A percentile compares a stretch with the other conserved stretches of the same genome.
These are phyloP conservation scores for Hemisphaericaspora nanyangensis DNA, from an alignment of 805 yeast species.

Conservation along the genomic window DNA sequence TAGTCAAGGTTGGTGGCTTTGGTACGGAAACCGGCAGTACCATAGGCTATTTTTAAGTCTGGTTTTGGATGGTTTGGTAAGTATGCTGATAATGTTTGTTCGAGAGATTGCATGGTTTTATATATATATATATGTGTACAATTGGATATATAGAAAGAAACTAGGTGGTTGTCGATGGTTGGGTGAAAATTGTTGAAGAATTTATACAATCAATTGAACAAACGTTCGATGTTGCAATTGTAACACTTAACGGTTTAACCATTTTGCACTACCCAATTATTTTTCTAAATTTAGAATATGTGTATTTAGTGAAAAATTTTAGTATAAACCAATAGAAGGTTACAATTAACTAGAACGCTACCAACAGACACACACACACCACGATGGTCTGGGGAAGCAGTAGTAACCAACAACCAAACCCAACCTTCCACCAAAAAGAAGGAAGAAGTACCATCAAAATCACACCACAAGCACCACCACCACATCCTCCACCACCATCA, in stretches of 20 bases:
- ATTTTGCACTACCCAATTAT: background rate
- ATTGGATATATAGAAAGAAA: no score
- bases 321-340: no score
- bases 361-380: background rate
- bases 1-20: slow-evolving; percentile 67
- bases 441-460: background rate
- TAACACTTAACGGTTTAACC: no score
- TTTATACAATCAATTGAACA: no score
- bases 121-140: no score
- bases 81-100: slow-evolving; percentile 3
- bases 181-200: no score
- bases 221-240: no score
- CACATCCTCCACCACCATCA: background rate
- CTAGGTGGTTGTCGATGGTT: no score
- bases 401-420: slow-evolving; percentile 12
- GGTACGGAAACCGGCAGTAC: slow-evolving; percentile 97
- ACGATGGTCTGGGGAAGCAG: background rate
- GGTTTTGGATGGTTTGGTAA: slow-evolving; percentile 43
- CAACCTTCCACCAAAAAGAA: slow-evolving; percentile 30
- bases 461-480: background rate
- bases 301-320: background rate
- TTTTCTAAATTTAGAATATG: background rate
- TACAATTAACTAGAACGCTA: background rate
- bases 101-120: no score
- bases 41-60: slow-evolving; percentile 54